Evolutionary conservation across 768 basidiomycete species (phyloP).

Genomic region (Calocybe gangraenosa): DNA sequence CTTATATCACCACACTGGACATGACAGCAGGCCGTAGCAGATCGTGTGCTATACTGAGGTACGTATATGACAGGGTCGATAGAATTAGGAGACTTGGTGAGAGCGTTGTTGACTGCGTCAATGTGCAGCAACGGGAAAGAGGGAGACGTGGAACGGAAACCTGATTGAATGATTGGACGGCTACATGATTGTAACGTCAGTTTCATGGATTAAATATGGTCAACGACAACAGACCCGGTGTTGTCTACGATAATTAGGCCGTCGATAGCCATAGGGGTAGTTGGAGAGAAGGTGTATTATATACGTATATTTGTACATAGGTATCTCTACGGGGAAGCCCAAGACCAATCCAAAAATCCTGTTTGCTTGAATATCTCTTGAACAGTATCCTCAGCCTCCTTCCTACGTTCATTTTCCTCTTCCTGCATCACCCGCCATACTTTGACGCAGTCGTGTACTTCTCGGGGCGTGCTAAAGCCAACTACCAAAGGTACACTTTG

Average conservation of each 20-base stretch:
- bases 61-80: constrained; percentile 78
- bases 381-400: constrained; percentile 41
- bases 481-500: constrained; percentile 58
- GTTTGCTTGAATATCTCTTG: constrained; percentile 39
- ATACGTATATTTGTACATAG: constrained; percentile 12
- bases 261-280: constrained; percentile 82
- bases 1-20: constrained; percentile 70
- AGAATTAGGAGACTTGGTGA: constrained; percentile 49
- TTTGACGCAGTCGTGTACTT: constrained; percentile 71
- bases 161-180: constrained; percentile 84
- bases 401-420: constrained; percentile 29
- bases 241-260: constrained; percentile 78
- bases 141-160: constrained; percentile 72
- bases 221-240: constrained; percentile 50
- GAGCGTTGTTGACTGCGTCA: constrained; percentile 75
- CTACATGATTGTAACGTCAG: constrained; percentile 27
- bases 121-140: constrained; percentile 84
- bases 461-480: constrained; percentile 63
- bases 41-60: constrained; percentile 38
- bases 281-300: background rate
- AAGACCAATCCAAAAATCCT: constrained; percentile 66
- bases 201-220: constrained; percentile 7
- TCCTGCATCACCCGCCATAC: constrained; percentile 63
- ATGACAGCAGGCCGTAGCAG: constrained; percentile 81
- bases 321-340: constrained; percentile 50